Conservation (phyloP, 1,284 basidiomycete genomes). For the Cutaneotrichosporon dermatis region DNA sequence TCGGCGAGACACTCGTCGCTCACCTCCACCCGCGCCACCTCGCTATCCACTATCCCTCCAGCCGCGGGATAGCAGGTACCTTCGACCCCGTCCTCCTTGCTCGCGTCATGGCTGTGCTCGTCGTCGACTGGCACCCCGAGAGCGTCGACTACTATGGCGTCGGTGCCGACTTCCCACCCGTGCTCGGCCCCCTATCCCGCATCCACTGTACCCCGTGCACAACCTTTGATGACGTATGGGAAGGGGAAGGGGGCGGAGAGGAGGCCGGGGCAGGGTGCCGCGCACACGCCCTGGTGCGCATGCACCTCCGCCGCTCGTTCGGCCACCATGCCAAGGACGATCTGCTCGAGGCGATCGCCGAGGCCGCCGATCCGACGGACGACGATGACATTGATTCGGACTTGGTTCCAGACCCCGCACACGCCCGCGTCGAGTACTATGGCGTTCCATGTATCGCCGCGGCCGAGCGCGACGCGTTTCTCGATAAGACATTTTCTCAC, state of each 20-base stretch:
- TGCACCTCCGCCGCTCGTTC: constrained; percentile 15
- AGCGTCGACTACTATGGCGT: constrained; percentile 12
- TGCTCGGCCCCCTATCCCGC: constrained; percentile 8
- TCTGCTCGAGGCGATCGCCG: constrained; percentile 16
- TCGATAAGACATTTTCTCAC: constrained; percentile 11
- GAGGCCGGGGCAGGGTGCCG: background rate
- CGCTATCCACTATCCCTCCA: constrained; percentile 10
- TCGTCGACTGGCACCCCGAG: constrained; percentile 16
- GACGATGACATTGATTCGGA: constrained; percentile 19
- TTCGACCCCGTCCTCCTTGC: constrained; percentile 20
- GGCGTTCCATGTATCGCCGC: constrained; percentile 16
- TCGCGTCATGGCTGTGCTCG: constrained; percentile 15
- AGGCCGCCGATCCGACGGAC: constrained; percentile 19
- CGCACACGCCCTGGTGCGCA: constrained; percentile 12
- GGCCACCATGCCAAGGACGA: constrained; percentile 10
- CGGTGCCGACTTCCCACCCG: constrained; percentile 12
- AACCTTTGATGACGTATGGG: background rate
- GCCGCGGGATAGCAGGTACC: background rate
- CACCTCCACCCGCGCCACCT: constrained; percentile 10
- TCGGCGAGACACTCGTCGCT: constrained; percentile 18
- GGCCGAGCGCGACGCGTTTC: constrained; percentile 9
- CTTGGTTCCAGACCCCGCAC: constrained; percentile 5
- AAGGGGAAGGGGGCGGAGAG: background rate
- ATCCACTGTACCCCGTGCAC: constrained; percentile 14
- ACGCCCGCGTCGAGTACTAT: constrained; percentile 12